These are phyloP conservation scores for Lipomyces starkeyi DNA, from an alignment of 805 yeast species.

Conservation along the genomic window DNA sequence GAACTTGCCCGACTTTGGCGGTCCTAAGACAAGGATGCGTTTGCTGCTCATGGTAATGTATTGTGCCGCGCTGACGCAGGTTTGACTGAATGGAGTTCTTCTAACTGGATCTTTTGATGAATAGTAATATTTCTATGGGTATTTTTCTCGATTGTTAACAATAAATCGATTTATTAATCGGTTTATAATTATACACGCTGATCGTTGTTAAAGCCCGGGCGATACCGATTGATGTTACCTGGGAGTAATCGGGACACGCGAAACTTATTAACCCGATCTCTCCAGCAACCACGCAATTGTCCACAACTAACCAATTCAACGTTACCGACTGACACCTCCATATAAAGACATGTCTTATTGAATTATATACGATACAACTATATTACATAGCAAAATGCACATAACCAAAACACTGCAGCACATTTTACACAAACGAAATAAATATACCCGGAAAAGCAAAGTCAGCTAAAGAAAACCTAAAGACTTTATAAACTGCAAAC, in stretches of 20 bases:
- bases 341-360: not conserved
- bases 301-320: no score
- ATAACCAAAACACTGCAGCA: slow-evolving; percentile 3
- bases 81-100: not conserved
- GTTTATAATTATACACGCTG: not conserved
- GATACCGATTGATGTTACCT: not conserved
- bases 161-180: not conserved
- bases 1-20: slow-evolving; percentile 46
- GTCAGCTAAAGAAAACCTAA: not conserved
- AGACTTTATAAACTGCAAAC: not conserved
- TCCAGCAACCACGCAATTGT: no score
- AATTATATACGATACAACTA: not conserved
- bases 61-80: not conserved
- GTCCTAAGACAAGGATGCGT: slow-evolving; percentile 43
- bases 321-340: no score
- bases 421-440: not conserved
- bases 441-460: not conserved
- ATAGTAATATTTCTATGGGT: not conserved
- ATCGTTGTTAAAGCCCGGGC: not conserved
- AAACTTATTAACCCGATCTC: no score
- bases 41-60: slow-evolving; percentile 13
- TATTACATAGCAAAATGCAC: slow-evolving; percentile 1
- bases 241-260: no score
- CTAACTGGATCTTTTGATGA: not conserved
- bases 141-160: no score